A percentile compares a stretch with the other conserved stretches of the same genome.
Evolutionary conservation across 257 asterid species (phyloP).

Genomic region (Capsicum baccatum): DNA sequence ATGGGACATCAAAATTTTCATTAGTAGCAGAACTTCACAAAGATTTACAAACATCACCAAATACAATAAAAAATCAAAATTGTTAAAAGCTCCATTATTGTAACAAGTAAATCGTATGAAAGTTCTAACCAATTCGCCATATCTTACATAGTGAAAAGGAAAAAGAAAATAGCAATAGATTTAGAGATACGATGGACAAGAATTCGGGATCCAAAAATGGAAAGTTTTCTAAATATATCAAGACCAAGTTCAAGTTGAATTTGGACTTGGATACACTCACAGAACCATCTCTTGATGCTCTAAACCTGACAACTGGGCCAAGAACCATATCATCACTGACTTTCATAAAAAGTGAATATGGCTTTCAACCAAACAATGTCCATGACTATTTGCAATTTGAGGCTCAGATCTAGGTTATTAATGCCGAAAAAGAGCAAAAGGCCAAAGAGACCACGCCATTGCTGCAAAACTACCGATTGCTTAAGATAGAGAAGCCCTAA

Average conservation of each 20-base stretch:
- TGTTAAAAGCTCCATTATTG: neutral
- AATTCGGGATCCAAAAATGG: slow-evolving; percentile 10
- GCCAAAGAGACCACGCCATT: slow-evolving; percentile 34
- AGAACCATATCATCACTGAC: neutral
- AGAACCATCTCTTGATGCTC: neutral
- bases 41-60: neutral
- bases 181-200: neutral
- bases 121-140: neutral
- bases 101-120: neutral
- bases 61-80: neutral
- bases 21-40: neutral
- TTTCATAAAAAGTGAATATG: neutral
- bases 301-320: neutral
- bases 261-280: neutral
- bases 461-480: slow-evolving; percentile 38
- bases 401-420: slow-evolving; percentile 40
- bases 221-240: neutral
- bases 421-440: neutral
- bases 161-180: neutral
- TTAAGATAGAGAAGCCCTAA: neutral
- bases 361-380: neutral
- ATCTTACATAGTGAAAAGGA: neutral
- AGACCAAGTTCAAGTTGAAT: neutral
- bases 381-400: neutral
- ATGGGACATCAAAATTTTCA: neutral